phyloP scores from a whole-genome alignment of 2,329 filamentous ascomycete species.

The Aspergillus jensenii region DNA sequence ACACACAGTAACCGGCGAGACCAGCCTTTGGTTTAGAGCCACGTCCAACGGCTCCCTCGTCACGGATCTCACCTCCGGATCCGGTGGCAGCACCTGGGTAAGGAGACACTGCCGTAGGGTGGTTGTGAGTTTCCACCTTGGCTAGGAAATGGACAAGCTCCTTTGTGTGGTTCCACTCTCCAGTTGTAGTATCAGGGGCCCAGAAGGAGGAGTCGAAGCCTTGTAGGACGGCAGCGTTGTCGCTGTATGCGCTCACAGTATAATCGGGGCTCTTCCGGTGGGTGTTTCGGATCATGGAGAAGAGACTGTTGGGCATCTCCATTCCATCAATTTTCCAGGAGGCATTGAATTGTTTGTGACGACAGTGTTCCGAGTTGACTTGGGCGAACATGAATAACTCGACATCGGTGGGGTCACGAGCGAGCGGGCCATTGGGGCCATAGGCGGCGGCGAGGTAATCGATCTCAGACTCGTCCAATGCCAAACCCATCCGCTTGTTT shows the following conservation, averaged over 20 bases:
- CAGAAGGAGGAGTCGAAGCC: constrained; percentile 73
- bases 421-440: constrained; percentile 59
- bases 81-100: constrained; percentile 93
- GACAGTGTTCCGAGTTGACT: constrained; percentile 95
- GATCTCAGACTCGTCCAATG: constrained; percentile 84
- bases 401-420: constrained; percentile 74
- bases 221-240: constrained; percentile 91
- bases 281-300: constrained; percentile 95
- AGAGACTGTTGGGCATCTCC: constrained; percentile 75
- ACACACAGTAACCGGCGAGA: constrained; percentile 90
- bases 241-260: constrained; percentile 94
- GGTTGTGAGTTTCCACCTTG: constrained; percentile 98
- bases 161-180: constrained; percentile 82
- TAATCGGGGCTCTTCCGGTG: constrained; percentile 73
- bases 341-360: constrained; percentile 92
- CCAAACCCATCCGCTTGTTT: constrained; percentile 80
- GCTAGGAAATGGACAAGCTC: constrained; percentile 84
- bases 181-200: constrained; percentile 83
- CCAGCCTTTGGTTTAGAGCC: constrained; percentile 93
- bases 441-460: constrained; percentile 90
- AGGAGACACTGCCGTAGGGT: constrained; percentile 92
- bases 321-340: constrained; percentile 92
- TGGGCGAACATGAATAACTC: constrained; percentile 99
- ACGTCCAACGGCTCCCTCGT: constrained; percentile 90
- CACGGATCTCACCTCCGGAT: constrained; percentile 91